Evolutionary conservation across 768 basidiomycete species (phyloP).

Genomic region (Botryobasidium botryosum): DNA sequence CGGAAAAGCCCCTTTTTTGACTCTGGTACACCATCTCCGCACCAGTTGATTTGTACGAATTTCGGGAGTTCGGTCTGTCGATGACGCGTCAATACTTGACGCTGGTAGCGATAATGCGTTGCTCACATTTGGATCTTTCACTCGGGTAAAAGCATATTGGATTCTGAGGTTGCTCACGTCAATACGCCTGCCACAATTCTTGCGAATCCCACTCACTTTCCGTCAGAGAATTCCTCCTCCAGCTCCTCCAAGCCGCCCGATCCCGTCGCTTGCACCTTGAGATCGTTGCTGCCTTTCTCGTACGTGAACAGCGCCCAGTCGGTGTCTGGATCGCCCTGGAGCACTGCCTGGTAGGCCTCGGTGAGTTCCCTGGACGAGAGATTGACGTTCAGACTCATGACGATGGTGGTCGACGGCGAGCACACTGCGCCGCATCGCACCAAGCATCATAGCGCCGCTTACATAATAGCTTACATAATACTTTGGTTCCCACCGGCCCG

Average conservation of each 20-base stretch:
- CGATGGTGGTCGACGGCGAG: too few relatives aligned
- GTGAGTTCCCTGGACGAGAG: slow-evolving; percentile 54
- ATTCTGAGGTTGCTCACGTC: slow-evolving; percentile 34
- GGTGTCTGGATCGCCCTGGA: slow-evolving; percentile 40
- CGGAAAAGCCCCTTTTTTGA: slow-evolving; percentile 81
- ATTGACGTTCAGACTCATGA: slow-evolving; percentile 76
- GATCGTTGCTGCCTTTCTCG: slow-evolving; percentile 19
- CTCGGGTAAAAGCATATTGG: slow-evolving; percentile 81
- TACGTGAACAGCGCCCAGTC: slow-evolving; percentile 24
- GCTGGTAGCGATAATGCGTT: not conserved
- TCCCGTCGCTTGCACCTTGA: slow-evolving; percentile 24
- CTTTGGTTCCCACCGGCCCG: too few relatives aligned
- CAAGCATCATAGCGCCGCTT: too few relatives aligned
- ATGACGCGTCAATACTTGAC: not conserved
- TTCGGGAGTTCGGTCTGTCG: slow-evolving; percentile 64
- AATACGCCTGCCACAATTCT: not conserved
- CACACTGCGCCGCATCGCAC: too few relatives aligned
- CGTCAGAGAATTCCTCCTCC: slow-evolving; percentile 90
- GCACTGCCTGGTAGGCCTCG: slow-evolving; percentile 57
- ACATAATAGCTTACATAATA: too few relatives aligned
- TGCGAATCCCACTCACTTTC: slow-evolving; percentile 35
- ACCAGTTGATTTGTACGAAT: slow-evolving; percentile 95
- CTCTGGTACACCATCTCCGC: slow-evolving; percentile 91
- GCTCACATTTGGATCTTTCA: slow-evolving; percentile 68
- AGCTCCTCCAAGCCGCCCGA: slow-evolving; percentile 30